Evolutionary conservation across 2,329 filamentous ascomycete genomes (phyloP).

Genomic region (Scedosporium boydii): DNA sequence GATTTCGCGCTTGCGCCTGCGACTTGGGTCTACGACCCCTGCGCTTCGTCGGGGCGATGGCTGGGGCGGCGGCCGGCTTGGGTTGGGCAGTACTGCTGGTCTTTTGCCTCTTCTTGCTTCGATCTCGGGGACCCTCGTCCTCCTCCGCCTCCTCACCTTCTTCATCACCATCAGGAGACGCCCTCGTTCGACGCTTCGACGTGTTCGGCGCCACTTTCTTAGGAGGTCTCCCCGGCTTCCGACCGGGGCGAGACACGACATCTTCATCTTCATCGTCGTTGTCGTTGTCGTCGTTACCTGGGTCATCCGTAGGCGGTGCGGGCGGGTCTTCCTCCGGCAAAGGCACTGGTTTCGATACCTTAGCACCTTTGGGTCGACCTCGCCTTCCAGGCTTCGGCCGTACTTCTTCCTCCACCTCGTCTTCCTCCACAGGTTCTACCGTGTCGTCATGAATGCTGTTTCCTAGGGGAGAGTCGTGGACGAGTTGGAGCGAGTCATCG

Average conservation of each 20-base stretch:
- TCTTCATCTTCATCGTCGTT: slow-evolving; percentile 17
- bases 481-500: slow-evolving; percentile 34
- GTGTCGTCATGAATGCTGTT: slow-evolving; percentile 19
- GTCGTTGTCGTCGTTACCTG: not conserved
- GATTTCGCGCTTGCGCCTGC: slow-evolving; percentile 20
- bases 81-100: not conserved
- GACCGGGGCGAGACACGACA: slow-evolving; percentile 7
- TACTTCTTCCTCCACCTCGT: slow-evolving; percentile 8
- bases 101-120: slow-evolving; percentile 4
- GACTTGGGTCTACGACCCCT: slow-evolving; percentile 16
- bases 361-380: not conserved
- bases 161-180: slow-evolving; percentile 8
- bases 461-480: slow-evolving; percentile 16
- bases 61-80: slow-evolving; percentile 9
- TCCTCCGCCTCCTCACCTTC: slow-evolving; percentile 7
- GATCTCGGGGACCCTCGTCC: slow-evolving; percentile 8
- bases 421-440: slow-evolving; percentile 15
- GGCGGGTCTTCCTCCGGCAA: slow-evolving; percentile 1
- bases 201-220: slow-evolving; percentile 14
- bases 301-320: slow-evolving; percentile 8
- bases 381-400: slow-evolving; percentile 3
- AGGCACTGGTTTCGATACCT: slow-evolving; percentile 7
- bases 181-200: slow-evolving; percentile 13
- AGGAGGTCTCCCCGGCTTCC: slow-evolving; percentile 14
- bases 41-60: not conserved